A percentile compares a stretch with the other conserved stretches of the same genome.
These are phyloP conservation scores for Magnusiomyces suaveolens DNA, from an alignment of 1,139 yeast species.

Conservation along the genomic window DNA sequence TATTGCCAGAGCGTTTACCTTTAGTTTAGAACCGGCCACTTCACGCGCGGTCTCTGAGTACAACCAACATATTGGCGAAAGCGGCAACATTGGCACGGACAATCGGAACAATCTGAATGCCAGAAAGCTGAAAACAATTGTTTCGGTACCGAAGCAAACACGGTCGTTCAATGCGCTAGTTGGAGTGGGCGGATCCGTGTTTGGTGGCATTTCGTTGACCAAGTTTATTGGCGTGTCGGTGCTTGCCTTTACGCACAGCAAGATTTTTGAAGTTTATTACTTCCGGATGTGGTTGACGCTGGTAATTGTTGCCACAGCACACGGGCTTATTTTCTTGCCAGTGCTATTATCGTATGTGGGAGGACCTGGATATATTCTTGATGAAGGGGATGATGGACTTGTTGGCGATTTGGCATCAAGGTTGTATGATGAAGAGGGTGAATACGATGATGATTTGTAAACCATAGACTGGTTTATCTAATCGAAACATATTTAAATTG, in stretches of 20 bases:
- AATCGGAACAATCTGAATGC: neutral
- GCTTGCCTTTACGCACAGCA: conserved; percentile 73
- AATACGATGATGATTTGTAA: neutral
- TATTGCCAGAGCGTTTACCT: conserved; percentile 67
- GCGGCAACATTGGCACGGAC: neutral
- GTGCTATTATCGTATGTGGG: conserved; percentile 59
- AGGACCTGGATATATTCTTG: conserved; percentile 41
- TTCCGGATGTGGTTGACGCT: conserved; percentile 93
- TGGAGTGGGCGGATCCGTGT: conserved; percentile 76
- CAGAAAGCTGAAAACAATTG: neutral
- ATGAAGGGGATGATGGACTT: conserved; percentile 28
- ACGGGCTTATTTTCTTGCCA: conserved; percentile 71
- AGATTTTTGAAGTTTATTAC: conserved; percentile 83
- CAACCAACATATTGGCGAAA: neutral
- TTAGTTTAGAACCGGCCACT: conserved; percentile 25
- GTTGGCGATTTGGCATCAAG: conserved; percentile 28
- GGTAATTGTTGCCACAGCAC: conserved; percentile 65
- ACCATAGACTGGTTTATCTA: neutral
- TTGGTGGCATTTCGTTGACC: conserved; percentile 84
- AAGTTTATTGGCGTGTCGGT: conserved; percentile 82
- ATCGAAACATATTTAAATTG: too few species aligned
- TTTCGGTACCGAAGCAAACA: conserved; percentile 23
- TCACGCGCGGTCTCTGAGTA: conserved; percentile 3
- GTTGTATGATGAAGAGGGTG: conserved; percentile 5
- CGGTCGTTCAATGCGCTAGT: conserved; percentile 54